phyloP scores from a whole-genome alignment of 2,329 filamentous ascomycete species.

The Hypoxylon sp. region DNA sequence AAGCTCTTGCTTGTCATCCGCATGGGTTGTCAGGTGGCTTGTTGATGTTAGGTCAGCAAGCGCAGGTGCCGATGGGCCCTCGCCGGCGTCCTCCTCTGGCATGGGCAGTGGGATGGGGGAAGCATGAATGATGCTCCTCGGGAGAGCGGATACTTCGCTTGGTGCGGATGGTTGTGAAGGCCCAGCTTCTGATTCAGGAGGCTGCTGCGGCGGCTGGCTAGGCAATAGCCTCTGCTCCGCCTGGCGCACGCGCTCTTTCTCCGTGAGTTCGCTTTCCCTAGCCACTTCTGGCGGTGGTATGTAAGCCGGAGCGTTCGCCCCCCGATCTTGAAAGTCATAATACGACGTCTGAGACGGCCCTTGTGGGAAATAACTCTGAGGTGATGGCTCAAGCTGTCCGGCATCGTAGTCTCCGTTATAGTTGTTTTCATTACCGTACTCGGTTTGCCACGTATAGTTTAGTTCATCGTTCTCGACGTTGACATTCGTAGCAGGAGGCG shows the following conservation, averaged over 20 bases:
- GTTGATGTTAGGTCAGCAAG: constrained; percentile 39
- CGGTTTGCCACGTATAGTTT: constrained; percentile 54
- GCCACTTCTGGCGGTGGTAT: constrained; percentile 73
- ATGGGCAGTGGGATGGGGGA: constrained; percentile 36
- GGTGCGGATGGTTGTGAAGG: constrained; percentile 59
- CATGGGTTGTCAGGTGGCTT: constrained; percentile 58
- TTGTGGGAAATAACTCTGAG: constrained; percentile 50
- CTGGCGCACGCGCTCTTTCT: constrained; percentile 84
- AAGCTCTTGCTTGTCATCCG: constrained; percentile 78
- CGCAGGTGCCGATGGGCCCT: constrained; percentile 44
- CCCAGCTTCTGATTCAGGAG: constrained; percentile 54
- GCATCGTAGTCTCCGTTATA: constrained; percentile 46
- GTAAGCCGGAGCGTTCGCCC: constrained; percentile 62
- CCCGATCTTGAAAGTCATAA: constrained; percentile 54
- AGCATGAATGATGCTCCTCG: constrained; percentile 19
- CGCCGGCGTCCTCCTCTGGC: constrained; percentile 46
- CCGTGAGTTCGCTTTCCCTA: constrained; percentile 75
- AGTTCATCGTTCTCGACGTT: constrained; percentile 43
- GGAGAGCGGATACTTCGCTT: constrained; percentile 26
- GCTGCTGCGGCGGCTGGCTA: constrained; percentile 75
- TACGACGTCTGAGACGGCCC: constrained; percentile 53
- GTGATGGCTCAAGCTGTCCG: constrained; percentile 40
- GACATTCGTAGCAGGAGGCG: constrained; percentile 41
- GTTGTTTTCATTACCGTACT: constrained; percentile 50
- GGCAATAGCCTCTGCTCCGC: constrained; percentile 86